Evolutionary conservation across 225 moss, liverwort and hornwort genomes (phyloP), one percentile per base, ranked within the genome.

Genomic region (Lunularia cruciata): DNA sequence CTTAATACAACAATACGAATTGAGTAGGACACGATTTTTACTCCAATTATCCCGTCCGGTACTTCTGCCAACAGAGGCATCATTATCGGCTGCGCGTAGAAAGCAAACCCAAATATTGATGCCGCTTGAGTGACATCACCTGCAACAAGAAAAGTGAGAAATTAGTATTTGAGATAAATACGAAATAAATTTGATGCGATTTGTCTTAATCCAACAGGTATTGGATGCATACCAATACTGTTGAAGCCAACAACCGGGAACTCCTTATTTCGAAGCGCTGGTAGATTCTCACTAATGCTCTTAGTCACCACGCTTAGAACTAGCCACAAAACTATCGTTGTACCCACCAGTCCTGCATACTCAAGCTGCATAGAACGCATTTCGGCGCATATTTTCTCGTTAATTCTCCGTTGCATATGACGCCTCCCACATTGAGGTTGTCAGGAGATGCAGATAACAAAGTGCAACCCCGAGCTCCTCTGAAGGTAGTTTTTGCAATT

Each of bases 101-200:
- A 94, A 34, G 93, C 93, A 26, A 91, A 89, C 1, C 93, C 93
- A 40, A 94, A 94, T 38, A 90, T 84, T n/a, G 86, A 81, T 37
- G 87, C 88, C 4, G 93, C 88, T 77, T 94, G 90, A 53, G 93
- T 85, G 38, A 90, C 62, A 71, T 83, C 22, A 55, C 93, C 93
- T 94, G 80, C 60, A 71, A 49, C 38, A 56, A 12, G 1, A 4
- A 15, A 2, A 14, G 39, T 2, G 15, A 59, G 1, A 60, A 37
- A 14, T 57, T 31, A 40, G 23, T 54, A 3, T 27, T 25, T 28
- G 26, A 54, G 54, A 14, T 6, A 26, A 25, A 54, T 12, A 23
- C 5, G 6, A 23, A 6, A 39, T 38, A 11, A 9, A 20, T 6
- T 12, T 8, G 26, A 61, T 0, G 4, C 1, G 32, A 0, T 15